Percentiles rank a stretch among this genome's conserved stretches.
Evolutionary conservation across 2,329 filamentous ascomycete species (phyloP).

Genomic region (Paraphoma sp.): DNA sequence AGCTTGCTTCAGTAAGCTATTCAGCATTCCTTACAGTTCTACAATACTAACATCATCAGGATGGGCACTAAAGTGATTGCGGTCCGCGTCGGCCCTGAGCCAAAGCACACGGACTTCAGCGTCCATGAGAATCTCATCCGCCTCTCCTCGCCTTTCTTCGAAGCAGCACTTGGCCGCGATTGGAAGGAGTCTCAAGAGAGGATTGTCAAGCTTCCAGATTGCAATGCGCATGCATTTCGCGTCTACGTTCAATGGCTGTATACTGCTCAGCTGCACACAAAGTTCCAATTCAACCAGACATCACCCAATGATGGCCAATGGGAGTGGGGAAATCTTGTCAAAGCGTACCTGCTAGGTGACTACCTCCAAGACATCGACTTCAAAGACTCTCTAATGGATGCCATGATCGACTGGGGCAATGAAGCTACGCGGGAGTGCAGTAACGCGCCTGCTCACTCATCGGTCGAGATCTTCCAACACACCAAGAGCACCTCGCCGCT

Average conservation of each 20-base stretch:
- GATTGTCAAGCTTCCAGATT: not conserved
- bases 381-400: constrained; percentile 14
- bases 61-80: not conserved
- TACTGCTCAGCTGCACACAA: not conserved
- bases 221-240: not conserved
- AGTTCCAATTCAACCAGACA: not conserved
- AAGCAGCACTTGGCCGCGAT: constrained; percentile 5
- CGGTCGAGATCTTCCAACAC: not conserved
- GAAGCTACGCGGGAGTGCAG: not conserved
- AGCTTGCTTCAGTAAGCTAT: not conserved
- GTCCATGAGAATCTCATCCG: constrained; percentile 12
- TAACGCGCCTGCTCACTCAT: not conserved
- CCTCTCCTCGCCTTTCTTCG: constrained; percentile 9
- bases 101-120: constrained; percentile 2
- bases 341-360: constrained; percentile 11
- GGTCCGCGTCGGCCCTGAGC: not conserved
- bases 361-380: constrained; percentile 13
- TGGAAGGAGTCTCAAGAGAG: constrained; percentile 16
- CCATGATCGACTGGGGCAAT: constrained; percentile 3
- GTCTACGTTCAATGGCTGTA: not conserved
- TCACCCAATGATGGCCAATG: not conserved
- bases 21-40: not conserved
- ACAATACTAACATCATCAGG: not conserved
- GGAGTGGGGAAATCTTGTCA: not conserved
- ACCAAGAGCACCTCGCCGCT: not conserved